Evolutionary conservation across 176 grass and related monocot genomes (phyloP), one percentile per base, ranked within the genome.

Genomic region (Ensete glaucum): DNA sequence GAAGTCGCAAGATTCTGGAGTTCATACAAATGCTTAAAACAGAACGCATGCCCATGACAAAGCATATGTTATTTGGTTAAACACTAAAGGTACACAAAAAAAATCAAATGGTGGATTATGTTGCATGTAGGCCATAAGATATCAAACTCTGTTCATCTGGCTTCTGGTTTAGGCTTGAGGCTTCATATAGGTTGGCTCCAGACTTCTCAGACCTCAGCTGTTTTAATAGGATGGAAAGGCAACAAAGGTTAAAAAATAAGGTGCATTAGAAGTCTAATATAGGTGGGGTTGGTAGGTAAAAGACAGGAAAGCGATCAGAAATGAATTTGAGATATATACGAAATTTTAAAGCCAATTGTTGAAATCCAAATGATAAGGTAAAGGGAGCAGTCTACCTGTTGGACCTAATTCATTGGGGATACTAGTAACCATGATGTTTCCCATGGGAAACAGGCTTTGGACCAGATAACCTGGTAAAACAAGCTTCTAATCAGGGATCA

Each of bases 121-220:
- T 63, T 51, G 5, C 57, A 52, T 77, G 48, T 62, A 19, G 59
- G 74, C 59, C 49, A n/a, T 52, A 52, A 19, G 22, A 25, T 77
- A 34, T 77, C 74, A 26, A 21, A 64, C 19, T 65, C 60, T 63
- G 56, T 52, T 77, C 58, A 26, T 77, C 74, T 65, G 74, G 59
- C 74, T 63, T 77, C 74, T 52, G 74, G 74, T 77, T 77, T 77
- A 77, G 74, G 74, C 74, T 77, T 65, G 59, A 77, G 74, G 74
- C 74, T 77, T 77, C 74, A 77, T 52, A 77, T 77, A 64, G 74
- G 74, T 29, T 64, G 74, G 29, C 74, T 77, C 74, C 74, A 77
- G 74, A 59, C 74, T 77, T 77, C 74, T 64, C 58, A 76, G 43
- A 64, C 58, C 29, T 34, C 29, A 77, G 57, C 74, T 65, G 74